phyloP scores from a whole-genome alignment of 2,329 filamentous ascomycete species.

The Furcasterigmium furcatum region DNA sequence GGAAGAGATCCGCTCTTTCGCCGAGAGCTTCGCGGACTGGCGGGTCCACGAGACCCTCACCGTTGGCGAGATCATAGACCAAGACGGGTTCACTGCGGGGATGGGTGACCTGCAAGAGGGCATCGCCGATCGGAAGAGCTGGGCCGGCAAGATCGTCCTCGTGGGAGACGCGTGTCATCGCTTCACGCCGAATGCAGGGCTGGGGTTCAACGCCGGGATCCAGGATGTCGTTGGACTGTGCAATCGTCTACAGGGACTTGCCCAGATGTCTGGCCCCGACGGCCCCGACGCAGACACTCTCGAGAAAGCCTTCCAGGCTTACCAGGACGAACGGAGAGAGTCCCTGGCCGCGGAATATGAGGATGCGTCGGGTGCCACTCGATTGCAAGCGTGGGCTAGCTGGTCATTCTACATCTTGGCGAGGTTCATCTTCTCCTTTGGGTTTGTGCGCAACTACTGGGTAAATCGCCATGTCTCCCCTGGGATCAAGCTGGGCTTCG shows the following conservation, averaged over 20 bases:
- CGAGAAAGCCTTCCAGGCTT: slow-evolving; percentile 11
- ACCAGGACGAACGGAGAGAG: slow-evolving; percentile 13
- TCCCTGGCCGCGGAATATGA: slow-evolving; percentile 10
- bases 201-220: slow-evolving; percentile 30
- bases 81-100: slow-evolving; percentile 19
- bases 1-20: slow-evolving; percentile 19
- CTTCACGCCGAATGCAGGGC: slow-evolving; percentile 29
- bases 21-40: slow-evolving; percentile 19
- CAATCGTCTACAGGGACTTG: slow-evolving; percentile 18
- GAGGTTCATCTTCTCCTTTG: slow-evolving; percentile 15
- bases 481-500: slow-evolving; percentile 7
- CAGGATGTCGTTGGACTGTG: slow-evolving; percentile 24
- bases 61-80: not conserved
- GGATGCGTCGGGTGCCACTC: slow-evolving; percentile 12
- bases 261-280: not conserved
- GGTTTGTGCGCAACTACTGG: slow-evolving; percentile 4
- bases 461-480: slow-evolving; percentile 8
- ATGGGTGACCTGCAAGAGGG: slow-evolving; percentile 33
- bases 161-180: slow-evolving; percentile 33
- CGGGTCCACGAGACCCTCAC: slow-evolving; percentile 18
- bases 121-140: slow-evolving; percentile 28
- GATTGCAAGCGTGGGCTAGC: slow-evolving; percentile 21
- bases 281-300: slow-evolving; percentile 3
- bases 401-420: slow-evolving; percentile 15
- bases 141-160: slow-evolving; percentile 26